Conservation (phyloP, 2,329 filamentous ascomycete species). For the Fusarium zealandicum region DNA sequence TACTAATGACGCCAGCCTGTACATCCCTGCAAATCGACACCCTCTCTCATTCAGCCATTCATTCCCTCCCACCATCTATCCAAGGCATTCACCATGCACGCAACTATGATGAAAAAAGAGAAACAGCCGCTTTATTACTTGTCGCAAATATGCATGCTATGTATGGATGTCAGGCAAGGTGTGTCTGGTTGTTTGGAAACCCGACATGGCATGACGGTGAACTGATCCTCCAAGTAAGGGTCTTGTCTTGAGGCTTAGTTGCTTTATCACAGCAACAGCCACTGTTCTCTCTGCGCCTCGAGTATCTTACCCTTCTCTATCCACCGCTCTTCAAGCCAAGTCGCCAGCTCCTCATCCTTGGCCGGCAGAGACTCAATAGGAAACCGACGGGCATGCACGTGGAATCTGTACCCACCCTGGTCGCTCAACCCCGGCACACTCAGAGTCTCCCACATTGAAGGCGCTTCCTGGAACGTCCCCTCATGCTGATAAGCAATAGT, state of each 20-base stretch:
- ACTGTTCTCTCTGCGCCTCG: conserved; percentile 44
- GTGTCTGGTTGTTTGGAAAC: not conserved
- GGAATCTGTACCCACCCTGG: conserved; percentile 54
- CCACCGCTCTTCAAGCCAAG: conserved; percentile 62
- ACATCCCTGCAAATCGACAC: conserved; percentile 13
- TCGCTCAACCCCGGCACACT: conserved; percentile 49
- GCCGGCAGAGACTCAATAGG: conserved; percentile 56
- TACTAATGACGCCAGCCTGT: conserved; percentile 16
- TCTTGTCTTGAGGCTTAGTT: not conserved
- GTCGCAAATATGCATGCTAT: not conserved
- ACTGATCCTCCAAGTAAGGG: not conserved
- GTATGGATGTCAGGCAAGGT: not conserved
- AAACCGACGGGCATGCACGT: conserved; percentile 59
- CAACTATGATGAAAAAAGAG: conserved; percentile 10
- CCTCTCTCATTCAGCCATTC: conserved; percentile 7
- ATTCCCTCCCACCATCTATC: conserved; percentile 14
- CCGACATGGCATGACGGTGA: not conserved
- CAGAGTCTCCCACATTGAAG: conserved; percentile 62
- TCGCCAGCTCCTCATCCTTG: conserved; percentile 56
- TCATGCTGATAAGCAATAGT: conserved; percentile 61
- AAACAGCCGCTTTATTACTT: not conserved
- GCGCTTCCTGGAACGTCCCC: conserved; percentile 53
- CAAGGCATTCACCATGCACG: conserved; percentile 1
- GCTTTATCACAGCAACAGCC: conserved; percentile 6
- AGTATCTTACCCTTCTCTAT: conserved; percentile 61